Percentiles rank a stretch among this genome's conserved stretches.
Evolutionary conservation across 306 rosid genomes (phyloP).

Genomic region (Gleditsia sinensis): DNA sequence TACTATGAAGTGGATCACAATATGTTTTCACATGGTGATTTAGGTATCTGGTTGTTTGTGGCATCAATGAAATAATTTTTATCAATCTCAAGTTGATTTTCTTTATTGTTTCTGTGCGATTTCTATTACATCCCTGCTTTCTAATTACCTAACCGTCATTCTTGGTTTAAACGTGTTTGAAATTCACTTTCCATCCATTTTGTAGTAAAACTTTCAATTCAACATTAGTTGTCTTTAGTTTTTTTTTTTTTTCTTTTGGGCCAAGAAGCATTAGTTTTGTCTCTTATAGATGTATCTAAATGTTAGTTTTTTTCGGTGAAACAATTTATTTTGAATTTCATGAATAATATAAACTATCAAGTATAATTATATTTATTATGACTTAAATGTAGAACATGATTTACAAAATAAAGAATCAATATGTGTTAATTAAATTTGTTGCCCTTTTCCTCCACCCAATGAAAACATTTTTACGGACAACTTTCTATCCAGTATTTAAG

Average conservation of each 20-base stretch:
- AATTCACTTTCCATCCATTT: neutral
- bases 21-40: conserved; percentile 33
- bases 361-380: too few species aligned
- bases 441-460: neutral
- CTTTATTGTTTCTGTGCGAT: neutral
- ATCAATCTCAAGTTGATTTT: conserved; percentile 29
- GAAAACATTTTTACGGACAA: neutral
- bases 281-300: too few species aligned
- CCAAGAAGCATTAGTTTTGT: neutral
- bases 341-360: too few species aligned
- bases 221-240: too few species aligned
- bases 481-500: neutral
- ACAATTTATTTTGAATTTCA: too few species aligned
- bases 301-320: too few species aligned
- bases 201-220: neutral
- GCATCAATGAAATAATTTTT: conserved; percentile 33
- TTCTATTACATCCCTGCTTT: neutral
- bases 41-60: conserved; percentile 43
- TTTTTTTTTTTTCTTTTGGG: too few species aligned
- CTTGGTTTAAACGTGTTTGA: neutral
- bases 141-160: neutral
- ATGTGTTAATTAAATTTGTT: too few species aligned
- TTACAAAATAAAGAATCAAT: too few species aligned
- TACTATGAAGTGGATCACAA: conserved; percentile 43
- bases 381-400: neutral